Conservation (phyloP, 345 rosid genomes). For the Rhodamnia argentea region DNA sequence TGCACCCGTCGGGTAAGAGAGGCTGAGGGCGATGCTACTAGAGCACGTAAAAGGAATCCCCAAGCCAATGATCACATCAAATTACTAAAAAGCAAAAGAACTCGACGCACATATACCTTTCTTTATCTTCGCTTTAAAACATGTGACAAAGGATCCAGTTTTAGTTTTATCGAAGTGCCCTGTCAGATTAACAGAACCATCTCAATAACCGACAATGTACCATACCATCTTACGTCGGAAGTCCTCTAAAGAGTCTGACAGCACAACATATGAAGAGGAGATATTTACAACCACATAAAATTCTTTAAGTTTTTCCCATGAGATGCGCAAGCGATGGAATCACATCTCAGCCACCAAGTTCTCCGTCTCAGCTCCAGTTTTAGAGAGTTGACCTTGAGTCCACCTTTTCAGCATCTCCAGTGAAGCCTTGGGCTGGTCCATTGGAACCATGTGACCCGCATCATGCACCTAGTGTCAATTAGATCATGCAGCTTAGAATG, state of each 20-base stretch:
- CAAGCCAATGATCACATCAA: background rate
- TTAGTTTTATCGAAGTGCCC: background rate
- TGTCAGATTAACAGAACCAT: background rate
- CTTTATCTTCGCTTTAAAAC: background rate
- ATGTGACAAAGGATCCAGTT: background rate
- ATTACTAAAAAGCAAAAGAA: background rate
- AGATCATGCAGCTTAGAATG: background rate
- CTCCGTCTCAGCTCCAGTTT: constrained; percentile 6
- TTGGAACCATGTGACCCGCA: constrained; percentile 99
- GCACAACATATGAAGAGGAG: background rate
- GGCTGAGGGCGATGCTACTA: background rate
- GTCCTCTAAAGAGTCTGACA: background rate
- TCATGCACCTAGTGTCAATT: constrained; percentile 48
- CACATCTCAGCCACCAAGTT: constrained; percentile 63
- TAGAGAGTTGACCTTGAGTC: constrained; percentile 46
- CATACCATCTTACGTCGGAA: background rate
- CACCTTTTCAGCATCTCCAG: constrained; percentile 82
- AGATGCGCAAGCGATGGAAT: constrained; percentile 1
- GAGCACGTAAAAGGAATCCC: background rate
- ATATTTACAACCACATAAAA: constrained; percentile 7
- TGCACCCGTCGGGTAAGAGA: background rate
- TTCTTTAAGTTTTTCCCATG: background rate
- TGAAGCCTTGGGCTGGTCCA: constrained; percentile 94
- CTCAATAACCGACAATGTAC: background rate
- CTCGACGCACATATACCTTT: background rate